Conservation (phyloP, 129 eudicot species). For the Flaveria sonorensis region DNA sequence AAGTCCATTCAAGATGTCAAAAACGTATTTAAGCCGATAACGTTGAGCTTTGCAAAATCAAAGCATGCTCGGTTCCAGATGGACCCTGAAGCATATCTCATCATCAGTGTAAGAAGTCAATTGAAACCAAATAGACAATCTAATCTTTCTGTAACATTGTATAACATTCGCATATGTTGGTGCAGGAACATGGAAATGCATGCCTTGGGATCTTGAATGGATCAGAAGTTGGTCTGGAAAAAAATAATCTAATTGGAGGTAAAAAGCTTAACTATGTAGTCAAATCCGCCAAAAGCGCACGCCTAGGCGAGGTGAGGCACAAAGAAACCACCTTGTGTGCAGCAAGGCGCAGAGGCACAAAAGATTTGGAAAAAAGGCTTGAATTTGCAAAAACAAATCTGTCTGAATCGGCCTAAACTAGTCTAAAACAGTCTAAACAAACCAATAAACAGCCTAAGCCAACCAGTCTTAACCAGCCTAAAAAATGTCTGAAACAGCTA, state of each 20-base stretch:
- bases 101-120: constrained; percentile 58
- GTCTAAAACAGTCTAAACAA: too few species aligned
- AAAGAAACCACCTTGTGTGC: too few species aligned
- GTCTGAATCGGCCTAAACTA: too few species aligned
- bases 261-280: neutral
- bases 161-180: neutral
- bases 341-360: too few species aligned
- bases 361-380: too few species aligned
- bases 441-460: too few species aligned
- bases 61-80: constrained; percentile 54
- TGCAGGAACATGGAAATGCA: constrained; percentile 71
- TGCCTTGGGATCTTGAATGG: constrained; percentile 81
- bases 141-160: neutral
- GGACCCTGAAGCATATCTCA: constrained; percentile 78
- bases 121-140: neutral
- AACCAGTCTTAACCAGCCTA: too few species aligned
- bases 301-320: too few species aligned
- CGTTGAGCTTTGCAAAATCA: constrained; percentile 48
- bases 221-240: constrained; percentile 62
- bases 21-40: constrained; percentile 63
- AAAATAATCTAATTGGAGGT: constrained; percentile 74
- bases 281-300: too few species aligned
- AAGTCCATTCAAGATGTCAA: constrained; percentile 63
- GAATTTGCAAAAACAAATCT: too few species aligned
- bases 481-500: too few species aligned